Base-by-base conservation (phyloP, 768 basidiomycete species). In the Cyclocybe aegerita region DNA sequence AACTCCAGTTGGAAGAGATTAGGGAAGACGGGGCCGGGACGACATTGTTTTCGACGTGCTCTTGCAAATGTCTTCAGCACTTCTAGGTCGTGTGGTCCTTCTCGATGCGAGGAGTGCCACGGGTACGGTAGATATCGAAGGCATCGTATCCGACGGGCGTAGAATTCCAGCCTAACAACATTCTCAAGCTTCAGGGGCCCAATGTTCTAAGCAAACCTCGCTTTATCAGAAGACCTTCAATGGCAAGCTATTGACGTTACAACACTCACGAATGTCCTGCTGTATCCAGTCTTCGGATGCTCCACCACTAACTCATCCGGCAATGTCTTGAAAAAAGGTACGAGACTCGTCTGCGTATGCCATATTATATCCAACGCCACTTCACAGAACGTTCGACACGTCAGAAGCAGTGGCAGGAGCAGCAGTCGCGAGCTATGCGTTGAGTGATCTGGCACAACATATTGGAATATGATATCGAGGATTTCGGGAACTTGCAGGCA, bases 401-500 rank as follows among this genome's bases (percentile, higher is more conserved):
- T 55, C 36, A 57, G 23, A 4, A 50, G 53, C 34, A 53, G 30
- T 10, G 58, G 47, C 3, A 57, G 33, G 4, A 60, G 35, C 33
- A 53, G 46, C 14, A 38, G 34, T 8, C 30, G 31, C n/a, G 33
- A 34, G 15, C 23, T 17, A 12, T 11, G 12, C 15, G 45, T 39
- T 4, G 52, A 23, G 34, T 30, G 41, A 11, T n/a, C 36, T 2
- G 41, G 15, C 23, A 40, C 32, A 32, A 54, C 33, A 35, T 15
- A 34, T 2, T 45, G 38, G 32, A 60, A 39, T 17, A 60, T 57
- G 1, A 47, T 37, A n/a, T 60, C 45, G 12, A 57, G 48, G 4
- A 57, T 56, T 44, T 60, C 58, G 4, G 42, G 39, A 2, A 56
- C 34, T 52, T 49, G 35, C 16, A 60, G 53, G 32, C 55, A 55